Percentiles rank a stretch among this genome's conserved stretches.
phyloP scores from a whole-genome alignment of 2,329 filamentous ascomycete species.

The Microdochium nivale region DNA sequence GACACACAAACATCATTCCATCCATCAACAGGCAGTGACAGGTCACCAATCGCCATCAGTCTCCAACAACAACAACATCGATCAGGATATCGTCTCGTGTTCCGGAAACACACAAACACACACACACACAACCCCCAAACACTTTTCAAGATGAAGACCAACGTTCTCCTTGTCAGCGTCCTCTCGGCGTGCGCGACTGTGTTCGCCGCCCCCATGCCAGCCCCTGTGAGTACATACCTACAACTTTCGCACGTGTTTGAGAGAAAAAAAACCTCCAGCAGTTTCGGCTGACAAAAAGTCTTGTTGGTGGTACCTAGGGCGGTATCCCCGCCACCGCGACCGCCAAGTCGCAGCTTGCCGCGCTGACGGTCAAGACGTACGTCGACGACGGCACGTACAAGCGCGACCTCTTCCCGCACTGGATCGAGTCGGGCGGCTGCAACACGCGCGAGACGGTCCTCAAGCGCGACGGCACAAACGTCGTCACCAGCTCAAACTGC shows the following conservation, averaged over 20 bases:
- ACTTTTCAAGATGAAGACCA: neutral
- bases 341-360: conserved; percentile 49
- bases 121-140: neutral
- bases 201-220: neutral
- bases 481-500: conserved; percentile 52
- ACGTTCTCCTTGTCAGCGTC: neutral
- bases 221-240: neutral
- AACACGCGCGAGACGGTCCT: conserved; percentile 67
- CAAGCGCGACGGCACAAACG: conserved; percentile 60
- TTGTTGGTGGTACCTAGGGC: conserved; percentile 38
- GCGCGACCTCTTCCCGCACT: conserved; percentile 63
- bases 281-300: neutral
- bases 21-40: neutral
- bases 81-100: neutral
- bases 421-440: conserved; percentile 62
- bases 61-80: neutral
- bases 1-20: neutral
- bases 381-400: conserved; percentile 50
- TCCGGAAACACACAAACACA: neutral
- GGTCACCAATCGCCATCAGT: neutral
- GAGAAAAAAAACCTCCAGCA: too few relatives aligned
- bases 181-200: neutral
- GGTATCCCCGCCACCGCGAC: conserved; percentile 52
- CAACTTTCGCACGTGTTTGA: neutral
- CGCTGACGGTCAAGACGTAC: conserved; percentile 47